Evolutionary conservation across 2,329 filamentous ascomycete genomes (phyloP).

Genomic region (Periconia macrospinosa): DNA sequence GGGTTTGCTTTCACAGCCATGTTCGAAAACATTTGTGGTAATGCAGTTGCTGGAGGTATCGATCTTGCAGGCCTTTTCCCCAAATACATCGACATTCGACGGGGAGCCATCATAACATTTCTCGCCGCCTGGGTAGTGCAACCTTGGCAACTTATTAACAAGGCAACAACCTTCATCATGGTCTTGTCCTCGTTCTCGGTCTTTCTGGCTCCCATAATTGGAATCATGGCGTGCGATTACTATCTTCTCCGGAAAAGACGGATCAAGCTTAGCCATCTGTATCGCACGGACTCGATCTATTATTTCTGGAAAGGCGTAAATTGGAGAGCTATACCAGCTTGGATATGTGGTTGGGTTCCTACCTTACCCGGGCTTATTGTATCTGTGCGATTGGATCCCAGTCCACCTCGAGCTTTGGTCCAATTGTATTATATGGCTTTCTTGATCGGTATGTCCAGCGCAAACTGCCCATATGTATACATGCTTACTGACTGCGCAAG

Average conservation of each 20-base stretch:
- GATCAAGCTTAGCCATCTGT: slow-evolving; percentile 43
- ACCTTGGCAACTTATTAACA: slow-evolving; percentile 43
- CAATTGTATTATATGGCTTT: slow-evolving; percentile 54
- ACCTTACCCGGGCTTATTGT: slow-evolving; percentile 48
- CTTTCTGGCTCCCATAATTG: slow-evolving; percentile 44
- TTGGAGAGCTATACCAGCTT: slow-evolving; percentile 47
- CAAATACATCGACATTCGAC: slow-evolving; percentile 38
- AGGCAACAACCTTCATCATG: slow-evolving; percentile 38
- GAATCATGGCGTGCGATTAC: slow-evolving; percentile 45
- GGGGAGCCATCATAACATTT: slow-evolving; percentile 41
- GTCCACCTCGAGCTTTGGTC: slow-evolving; percentile 42
- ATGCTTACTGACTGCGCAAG: slow-evolving; percentile 18
- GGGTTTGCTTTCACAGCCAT: slow-evolving; percentile 41
- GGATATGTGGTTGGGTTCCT: slow-evolving; percentile 50
- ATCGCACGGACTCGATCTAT: slow-evolving; percentile 43
- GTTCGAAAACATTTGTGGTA: slow-evolving; percentile 47
- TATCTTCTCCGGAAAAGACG: slow-evolving; percentile 39
- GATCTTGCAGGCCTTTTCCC: slow-evolving; percentile 40
- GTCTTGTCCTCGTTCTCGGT: slow-evolving; percentile 49
- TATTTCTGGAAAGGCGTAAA: slow-evolving; percentile 51
- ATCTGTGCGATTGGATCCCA: slow-evolving; percentile 34
- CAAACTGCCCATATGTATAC: not conserved
- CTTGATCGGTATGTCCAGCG: slow-evolving; percentile 41
- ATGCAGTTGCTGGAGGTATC: slow-evolving; percentile 40
- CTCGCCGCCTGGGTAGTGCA: slow-evolving; percentile 40